A percentile compares a stretch with the other conserved stretches of the same genome.
phyloP scores from a whole-genome alignment of 495 filamentous ascomycete genomes.

The Sphaerosporella brunnea region DNA sequence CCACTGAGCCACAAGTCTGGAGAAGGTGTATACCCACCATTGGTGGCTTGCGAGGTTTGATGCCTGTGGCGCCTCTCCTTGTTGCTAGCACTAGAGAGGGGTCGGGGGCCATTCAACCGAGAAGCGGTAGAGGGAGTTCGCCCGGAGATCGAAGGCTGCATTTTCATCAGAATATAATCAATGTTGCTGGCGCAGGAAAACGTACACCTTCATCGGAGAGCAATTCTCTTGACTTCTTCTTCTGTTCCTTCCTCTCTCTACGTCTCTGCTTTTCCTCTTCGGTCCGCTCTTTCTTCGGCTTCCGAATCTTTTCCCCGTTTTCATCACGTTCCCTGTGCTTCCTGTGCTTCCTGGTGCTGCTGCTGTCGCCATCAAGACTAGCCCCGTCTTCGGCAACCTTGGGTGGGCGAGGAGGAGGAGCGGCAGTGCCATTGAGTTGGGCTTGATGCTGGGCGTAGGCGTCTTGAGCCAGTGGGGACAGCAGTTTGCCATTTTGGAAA shows the following conservation, averaged over 20 bases:
- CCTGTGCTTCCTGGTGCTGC: conserved; percentile 1
- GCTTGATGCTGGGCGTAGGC: conserved; percentile 24
- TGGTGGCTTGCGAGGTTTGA: conserved; percentile 16
- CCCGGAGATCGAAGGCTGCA: conserved; percentile 22
- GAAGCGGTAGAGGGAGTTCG: conserved; percentile 24
- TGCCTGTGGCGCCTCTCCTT: conserved; percentile 25
- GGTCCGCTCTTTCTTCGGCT: conserved; percentile 21
- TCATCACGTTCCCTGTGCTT: conserved; percentile 20
- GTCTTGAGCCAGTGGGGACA: conserved; percentile 25
- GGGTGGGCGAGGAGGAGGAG: conserved; percentile 13
- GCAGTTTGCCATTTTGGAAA: conserved; percentile 22
- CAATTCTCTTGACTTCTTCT: conserved; percentile 23
- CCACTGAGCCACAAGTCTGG: neutral
- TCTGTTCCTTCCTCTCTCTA: conserved; percentile 22
- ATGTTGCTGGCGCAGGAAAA: too few species aligned
- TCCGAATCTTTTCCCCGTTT: conserved; percentile 19
- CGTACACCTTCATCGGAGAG: conserved; percentile 20
- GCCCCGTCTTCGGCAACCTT: conserved; percentile 17
- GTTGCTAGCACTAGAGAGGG: conserved; percentile 23
- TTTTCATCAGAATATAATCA: too few species aligned
- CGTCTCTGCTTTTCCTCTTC: conserved; percentile 24
- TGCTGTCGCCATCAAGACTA: conserved; percentile 1
- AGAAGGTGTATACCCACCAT: conserved; percentile 14
- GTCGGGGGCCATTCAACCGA: conserved; percentile 22
- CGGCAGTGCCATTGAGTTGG: conserved; percentile 13